Base-by-base conservation (phyloP, 208 protist genomes). In the Histomonas meleagridis region DNA sequence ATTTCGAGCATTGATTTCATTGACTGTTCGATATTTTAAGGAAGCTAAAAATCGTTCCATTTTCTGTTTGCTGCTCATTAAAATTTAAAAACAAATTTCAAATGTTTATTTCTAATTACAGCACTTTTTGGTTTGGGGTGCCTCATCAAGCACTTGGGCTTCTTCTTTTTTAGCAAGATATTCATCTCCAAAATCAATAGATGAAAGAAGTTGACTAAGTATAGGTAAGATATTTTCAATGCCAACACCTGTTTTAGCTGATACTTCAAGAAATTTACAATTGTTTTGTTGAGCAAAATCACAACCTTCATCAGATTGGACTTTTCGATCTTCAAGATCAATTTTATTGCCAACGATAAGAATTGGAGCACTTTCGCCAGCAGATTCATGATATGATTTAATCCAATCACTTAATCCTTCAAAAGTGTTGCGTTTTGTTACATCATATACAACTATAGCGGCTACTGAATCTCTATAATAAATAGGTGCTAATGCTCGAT, bases 331-430 rank as follows among this genome's bases (percentile, higher is more conserved):
- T 72, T 72, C n/a, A 38, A 86, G 38, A 55, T 86, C 76, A 2
- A 55, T n/a, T 86, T 86, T 86, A 55, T 86, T 86, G 51, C 76
- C 76, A 32, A 86, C 55, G 3, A 55, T 7, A 5, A 86, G n/a
- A 38, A 86, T 21, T 86, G 76, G 76, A 55, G 51, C n/a, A 51
- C n/a, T 21, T 18, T 7, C 3, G 4, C 35, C 46, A 38, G 10
- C 40, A 26, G 23, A 38, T 5, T 43, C 14, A 18, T 55, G 46
- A 55, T 55, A 86, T 4, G 55, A 55, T 14, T 55, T 55, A 0
- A 86, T 40, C 76, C 76, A 86, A 51, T 55, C 46, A 3, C 16
- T 32, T 18, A 40, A 40, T 3, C 55, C 14, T 28, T 86, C 76
- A 4, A 86, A 28, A 32, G 46, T 32, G 4, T 51, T 48, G 26